phyloP scores from a whole-genome alignment of 768 basidiomycete species.

The Chalciporus pseudorubinellus region DNA sequence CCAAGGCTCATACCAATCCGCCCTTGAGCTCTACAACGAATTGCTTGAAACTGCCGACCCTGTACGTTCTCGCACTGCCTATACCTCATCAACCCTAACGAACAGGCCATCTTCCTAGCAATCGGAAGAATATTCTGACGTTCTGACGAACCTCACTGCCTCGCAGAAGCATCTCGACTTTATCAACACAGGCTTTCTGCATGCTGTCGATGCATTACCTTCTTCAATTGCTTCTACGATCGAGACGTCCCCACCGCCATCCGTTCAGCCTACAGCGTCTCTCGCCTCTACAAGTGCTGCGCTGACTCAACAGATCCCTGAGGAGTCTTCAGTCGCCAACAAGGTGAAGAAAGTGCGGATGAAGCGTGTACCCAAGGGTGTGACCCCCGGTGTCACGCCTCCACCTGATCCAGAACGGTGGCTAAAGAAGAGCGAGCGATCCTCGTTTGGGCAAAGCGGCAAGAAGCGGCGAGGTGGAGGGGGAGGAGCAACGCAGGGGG shows the following conservation, averaged over 20 bases:
- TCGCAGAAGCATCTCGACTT: conserved; percentile 84
- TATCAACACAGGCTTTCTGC: conserved; percentile 66
- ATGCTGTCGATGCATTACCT: conserved; percentile 59
- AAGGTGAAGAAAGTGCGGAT: conserved; percentile 53
- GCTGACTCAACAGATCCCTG: conserved; percentile 25
- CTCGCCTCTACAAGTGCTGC: conserved; percentile 25
- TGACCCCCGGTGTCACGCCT: conserved; percentile 75
- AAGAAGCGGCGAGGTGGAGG: conserved; percentile 52
- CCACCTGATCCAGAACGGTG: conserved; percentile 84
- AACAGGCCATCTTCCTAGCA: conserved; percentile 43
- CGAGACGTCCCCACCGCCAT: conserved; percentile 62
- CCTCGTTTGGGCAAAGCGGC: conserved; percentile 49
- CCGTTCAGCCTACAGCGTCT: conserved; percentile 34
- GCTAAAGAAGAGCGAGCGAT: conserved; percentile 83
- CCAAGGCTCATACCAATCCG: conserved; percentile 67
- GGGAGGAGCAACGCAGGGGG: conserved; percentile 71
- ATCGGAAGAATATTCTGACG: conserved; percentile 85
- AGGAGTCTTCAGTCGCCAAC: conserved; percentile 36
- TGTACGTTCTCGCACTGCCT: conserved; percentile 45
- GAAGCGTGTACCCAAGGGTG: conserved; percentile 72
- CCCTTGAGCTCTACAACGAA: conserved; percentile 76
- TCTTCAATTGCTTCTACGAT: conserved; percentile 48
- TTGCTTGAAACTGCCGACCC: conserved; percentile 76
- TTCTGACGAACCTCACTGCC: conserved; percentile 81
- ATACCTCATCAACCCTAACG: background rate